Base-by-base conservation (phyloP, 2,329 filamentous ascomycete species). In the Microcera coccophila region DNA sequence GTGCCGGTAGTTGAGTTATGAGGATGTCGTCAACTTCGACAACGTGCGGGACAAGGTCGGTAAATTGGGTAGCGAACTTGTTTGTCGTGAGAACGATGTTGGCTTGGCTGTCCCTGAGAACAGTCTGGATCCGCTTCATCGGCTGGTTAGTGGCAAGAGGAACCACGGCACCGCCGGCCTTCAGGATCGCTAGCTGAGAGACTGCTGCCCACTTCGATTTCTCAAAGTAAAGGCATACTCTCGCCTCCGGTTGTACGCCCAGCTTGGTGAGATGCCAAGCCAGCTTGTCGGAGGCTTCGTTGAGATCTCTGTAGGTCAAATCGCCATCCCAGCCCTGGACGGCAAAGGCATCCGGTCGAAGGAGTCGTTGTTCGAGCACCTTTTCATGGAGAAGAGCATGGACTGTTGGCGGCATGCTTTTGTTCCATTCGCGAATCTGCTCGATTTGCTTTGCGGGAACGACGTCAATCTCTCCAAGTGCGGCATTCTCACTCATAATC, bases 251-350 rank as follows among this genome's bases (percentile, higher is more conserved):
- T 4, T 37, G 20, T 11, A 67, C 43, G 0, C 61, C 58, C 1
- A 65, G 55, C 7, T 55, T 55, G 3, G 67, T 66, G 8, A 74
- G 58, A 4, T 60, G 49, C 16, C 63, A 64, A 1, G 72, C 71
- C 4, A 54, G 33, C 3, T n/a, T 62, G 7, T 17, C 16, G 18
- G 16, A 19, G 53, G 1, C 48, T 44, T 35, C 33, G 32, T 71
- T 64, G 3, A 71, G 54, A 18, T 72, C 61, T 37, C 55, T 43
- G 42, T 71, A 72, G 7, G 68, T 69, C 41, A 70, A 63, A 36
- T 57, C 46, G 17, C 69, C 70, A 42, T 73, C 70, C 68, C 69
- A 73, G 1, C 70, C 69, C 36, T 66, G 53, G 22, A 73, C 62
- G 15, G 71, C 70, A 9, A 4, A 55, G 16, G 60, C 55, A n/a